phyloP scores from a whole-genome alignment of 352 stramenopile species.

The Phytophthora constricta region DNA sequence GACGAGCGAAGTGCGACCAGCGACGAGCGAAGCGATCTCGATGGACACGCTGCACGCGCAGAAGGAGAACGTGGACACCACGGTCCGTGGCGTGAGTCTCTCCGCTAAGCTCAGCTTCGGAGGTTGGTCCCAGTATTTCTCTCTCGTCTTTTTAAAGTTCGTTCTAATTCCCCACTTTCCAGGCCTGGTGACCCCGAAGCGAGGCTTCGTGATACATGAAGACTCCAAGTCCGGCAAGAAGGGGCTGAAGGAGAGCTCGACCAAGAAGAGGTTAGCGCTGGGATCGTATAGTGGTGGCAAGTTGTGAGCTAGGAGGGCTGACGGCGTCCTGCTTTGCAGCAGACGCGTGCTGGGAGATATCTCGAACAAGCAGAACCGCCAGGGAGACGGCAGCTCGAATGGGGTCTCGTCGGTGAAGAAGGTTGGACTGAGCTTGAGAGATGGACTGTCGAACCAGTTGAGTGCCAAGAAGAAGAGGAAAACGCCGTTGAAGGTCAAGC shows the following conservation, averaged over 20 bases:
- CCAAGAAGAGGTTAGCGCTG: slow-evolving; percentile 53
- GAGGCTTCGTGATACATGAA: slow-evolving; percentile 47
- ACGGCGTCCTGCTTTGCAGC: not conserved
- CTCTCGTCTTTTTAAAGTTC: not conserved
- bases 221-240: slow-evolving; percentile 52
- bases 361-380: slow-evolving; percentile 68
- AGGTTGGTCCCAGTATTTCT: slow-evolving; percentile 16
- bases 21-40: no score
- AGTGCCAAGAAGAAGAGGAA: slow-evolving; percentile 33
- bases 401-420: slow-evolving; percentile 30
- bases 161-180: not conserved
- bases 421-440: slow-evolving; percentile 20
- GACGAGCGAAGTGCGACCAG: no score
- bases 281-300: not conserved
- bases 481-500: slow-evolving; percentile 17
- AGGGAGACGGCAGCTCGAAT: slow-evolving; percentile 15
- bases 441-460: slow-evolving; percentile 33
- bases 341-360: slow-evolving; percentile 80
- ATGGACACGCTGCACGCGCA: slow-evolving; percentile 73
- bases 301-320: not conserved
- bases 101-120: slow-evolving; percentile 38
- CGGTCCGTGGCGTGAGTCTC: slow-evolving; percentile 10
- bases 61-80: slow-evolving; percentile 77
- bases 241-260: slow-evolving; percentile 38
- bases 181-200: slow-evolving; percentile 41